Evolutionary conservation across 2,329 filamentous ascomycete species (phyloP).

Genomic region (Trichophaea hybrida): DNA sequence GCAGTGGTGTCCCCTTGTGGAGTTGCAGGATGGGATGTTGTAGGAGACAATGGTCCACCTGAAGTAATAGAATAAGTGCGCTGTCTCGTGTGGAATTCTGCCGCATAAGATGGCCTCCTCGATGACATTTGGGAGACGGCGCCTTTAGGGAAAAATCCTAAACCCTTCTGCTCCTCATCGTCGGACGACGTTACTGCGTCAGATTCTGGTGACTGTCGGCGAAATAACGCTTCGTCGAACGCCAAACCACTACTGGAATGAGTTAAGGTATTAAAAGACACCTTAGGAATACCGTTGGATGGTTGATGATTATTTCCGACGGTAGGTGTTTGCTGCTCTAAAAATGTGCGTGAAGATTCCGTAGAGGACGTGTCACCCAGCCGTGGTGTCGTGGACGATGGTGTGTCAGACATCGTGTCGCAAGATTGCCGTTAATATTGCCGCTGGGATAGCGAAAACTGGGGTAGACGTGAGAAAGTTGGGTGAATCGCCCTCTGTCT

Average conservation of each 20-base stretch:
- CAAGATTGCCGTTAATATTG: constrained; percentile 2
- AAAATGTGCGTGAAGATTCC: constrained; percentile 25
- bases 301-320: constrained; percentile 12
- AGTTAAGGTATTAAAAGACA: constrained; percentile 36
- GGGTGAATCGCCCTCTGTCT: constrained; percentile 15
- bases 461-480: not conserved
- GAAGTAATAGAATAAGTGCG: constrained; percentile 52
- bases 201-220: constrained; percentile 82
- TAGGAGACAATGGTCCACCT: constrained; percentile 61
- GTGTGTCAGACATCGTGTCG: constrained; percentile 21
- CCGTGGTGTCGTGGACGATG: constrained; percentile 26
- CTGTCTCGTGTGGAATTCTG: constrained; percentile 58
- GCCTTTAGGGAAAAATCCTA: constrained; percentile 38
- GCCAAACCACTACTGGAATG: constrained; percentile 47
- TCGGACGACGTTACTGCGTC: constrained; percentile 89
- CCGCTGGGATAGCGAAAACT: not conserved
- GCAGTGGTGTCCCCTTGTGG: constrained; percentile 51
- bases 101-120: constrained; percentile 70
- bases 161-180: constrained; percentile 63
- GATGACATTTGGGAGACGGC: constrained; percentile 33
- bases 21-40: constrained; percentile 65
- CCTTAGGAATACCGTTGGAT: constrained; percentile 17
- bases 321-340: constrained; percentile 19
- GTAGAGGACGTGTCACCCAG: constrained; percentile 27
- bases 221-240: constrained; percentile 60